phyloP scores from a whole-genome alignment of 192 early-diverging fungal species.

The Backusella circina region DNA sequence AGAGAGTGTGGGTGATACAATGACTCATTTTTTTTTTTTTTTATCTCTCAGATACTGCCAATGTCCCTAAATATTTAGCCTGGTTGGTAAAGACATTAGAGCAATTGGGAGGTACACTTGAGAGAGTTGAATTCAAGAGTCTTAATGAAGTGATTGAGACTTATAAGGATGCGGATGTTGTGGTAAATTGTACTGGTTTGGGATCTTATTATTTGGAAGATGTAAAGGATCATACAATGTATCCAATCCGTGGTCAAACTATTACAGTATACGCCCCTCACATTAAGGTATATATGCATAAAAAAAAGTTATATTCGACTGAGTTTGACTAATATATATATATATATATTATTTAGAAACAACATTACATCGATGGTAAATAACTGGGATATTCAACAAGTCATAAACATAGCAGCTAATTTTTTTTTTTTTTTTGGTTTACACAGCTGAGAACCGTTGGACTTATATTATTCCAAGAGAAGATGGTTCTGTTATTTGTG shows the following conservation, averaged over 20 bases:
- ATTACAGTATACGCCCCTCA: conserved; percentile 72
- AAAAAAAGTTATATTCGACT: not conserved
- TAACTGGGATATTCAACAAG: not conserved
- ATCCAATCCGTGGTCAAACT: conserved; percentile 79
- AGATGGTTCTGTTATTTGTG: conserved; percentile 73
- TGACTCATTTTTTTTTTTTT: not conserved
- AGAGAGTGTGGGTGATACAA: not conserved
- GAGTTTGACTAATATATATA: not conserved
- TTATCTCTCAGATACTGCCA: conserved; percentile 51
- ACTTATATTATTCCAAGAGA: conserved; percentile 86
- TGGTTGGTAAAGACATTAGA: conserved; percentile 60
- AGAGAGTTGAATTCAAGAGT: conserved; percentile 37
- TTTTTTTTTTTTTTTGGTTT: not conserved
- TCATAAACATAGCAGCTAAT: too few species aligned
- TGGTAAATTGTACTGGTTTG: conserved; percentile 84
- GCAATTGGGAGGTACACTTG: conserved; percentile 50
- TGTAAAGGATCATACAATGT: conserved; percentile 66
- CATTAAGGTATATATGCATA: conserved; percentile 49
- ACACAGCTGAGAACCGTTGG: conserved; percentile 30
- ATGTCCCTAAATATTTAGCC: conserved; percentile 63
- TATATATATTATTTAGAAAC: not conserved
- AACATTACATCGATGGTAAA: conserved; percentile 7
- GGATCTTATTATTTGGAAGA: conserved; percentile 67
- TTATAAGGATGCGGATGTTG: conserved; percentile 35
- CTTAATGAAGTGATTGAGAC: conserved; percentile 43